Conservation (phyloP, 2,329 filamentous ascomycete species). For the Talaromyces atroroseus region DNA sequence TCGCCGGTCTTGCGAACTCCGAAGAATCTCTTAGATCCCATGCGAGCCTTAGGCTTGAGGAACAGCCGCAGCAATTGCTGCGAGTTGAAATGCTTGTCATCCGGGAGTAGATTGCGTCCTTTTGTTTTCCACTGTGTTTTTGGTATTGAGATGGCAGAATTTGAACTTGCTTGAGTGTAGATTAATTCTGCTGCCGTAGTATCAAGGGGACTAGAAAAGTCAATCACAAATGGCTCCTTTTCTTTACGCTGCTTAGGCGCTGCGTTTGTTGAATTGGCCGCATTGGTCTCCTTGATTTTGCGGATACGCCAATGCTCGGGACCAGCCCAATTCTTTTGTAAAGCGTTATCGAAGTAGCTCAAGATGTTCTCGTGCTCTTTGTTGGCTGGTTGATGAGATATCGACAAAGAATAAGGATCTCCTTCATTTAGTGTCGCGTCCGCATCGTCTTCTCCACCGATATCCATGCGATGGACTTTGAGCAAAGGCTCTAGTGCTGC, state of each 20-base stretch:
- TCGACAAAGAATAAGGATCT: constrained; percentile 72
- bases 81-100: constrained; percentile 98
- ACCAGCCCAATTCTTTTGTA: constrained; percentile 95
- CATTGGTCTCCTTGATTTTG: constrained; percentile 75
- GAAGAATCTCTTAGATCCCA: constrained; percentile 60
- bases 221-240: constrained; percentile 92
- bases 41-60: constrained; percentile 84
- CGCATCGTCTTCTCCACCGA: constrained; percentile 50
- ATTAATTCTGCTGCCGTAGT: constrained; percentile 66
- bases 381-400: constrained; percentile 65
- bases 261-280: constrained; percentile 39
- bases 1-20: constrained; percentile 38
- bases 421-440: constrained; percentile 58
- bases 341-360: constrained; percentile 93
- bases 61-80: constrained; percentile 84
- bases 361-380: constrained; percentile 83
- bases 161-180: constrained; percentile 74
- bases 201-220: constrained; percentile 74
- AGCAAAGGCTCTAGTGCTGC: constrained; percentile 82
- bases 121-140: constrained; percentile 97
- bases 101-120: constrained; percentile 83
- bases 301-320: constrained; percentile 98
- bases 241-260: constrained; percentile 70
- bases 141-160: constrained; percentile 74
- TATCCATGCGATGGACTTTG: constrained; percentile 59